Percentiles rank a stretch among this genome's conserved stretches.
Evolutionary conservation across 2,329 filamentous ascomycete species (phyloP).

Genomic region (Proliferodiscus dingleyae): DNA sequence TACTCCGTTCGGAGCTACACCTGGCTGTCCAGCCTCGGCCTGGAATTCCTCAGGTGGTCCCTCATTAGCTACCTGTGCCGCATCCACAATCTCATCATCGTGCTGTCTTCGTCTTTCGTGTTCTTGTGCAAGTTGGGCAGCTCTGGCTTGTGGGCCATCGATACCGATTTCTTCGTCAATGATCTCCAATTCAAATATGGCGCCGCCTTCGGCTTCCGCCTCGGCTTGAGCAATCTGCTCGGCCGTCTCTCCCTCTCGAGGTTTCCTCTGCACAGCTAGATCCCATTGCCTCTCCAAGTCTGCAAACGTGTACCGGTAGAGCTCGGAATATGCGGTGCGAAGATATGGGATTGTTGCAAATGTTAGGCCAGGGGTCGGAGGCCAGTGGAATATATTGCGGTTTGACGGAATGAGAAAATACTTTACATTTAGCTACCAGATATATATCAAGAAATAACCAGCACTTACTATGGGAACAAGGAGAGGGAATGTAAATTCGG

Average conservation of each 20-base stretch:
- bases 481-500: conserved; percentile 41
- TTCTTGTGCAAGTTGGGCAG: not conserved
- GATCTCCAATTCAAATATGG: conserved; percentile 23
- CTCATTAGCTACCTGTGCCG: not conserved
- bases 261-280: conserved; percentile 27
- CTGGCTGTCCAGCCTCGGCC: not conserved
- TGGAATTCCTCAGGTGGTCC: not conserved
- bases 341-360: conserved; percentile 63
- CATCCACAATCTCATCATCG: not conserved
- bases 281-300: conserved; percentile 30
- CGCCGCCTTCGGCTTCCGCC: conserved; percentile 27
- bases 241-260: conserved; percentile 31
- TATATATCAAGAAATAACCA: not conserved
- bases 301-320: conserved; percentile 41
- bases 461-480: conserved; percentile 32
- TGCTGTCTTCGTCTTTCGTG: not conserved
- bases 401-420: conserved; percentile 24
- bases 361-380: conserved; percentile 60
- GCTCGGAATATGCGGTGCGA: conserved; percentile 56
- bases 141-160: no score
- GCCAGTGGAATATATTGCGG: conserved; percentile 25
- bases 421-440: conserved; percentile 15
- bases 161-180: no score
- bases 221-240: conserved; percentile 32
- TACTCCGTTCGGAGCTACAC: not conserved